Base-by-base conservation (phyloP, 805 yeast genomes). In the Lipomyces sp. region DNA sequence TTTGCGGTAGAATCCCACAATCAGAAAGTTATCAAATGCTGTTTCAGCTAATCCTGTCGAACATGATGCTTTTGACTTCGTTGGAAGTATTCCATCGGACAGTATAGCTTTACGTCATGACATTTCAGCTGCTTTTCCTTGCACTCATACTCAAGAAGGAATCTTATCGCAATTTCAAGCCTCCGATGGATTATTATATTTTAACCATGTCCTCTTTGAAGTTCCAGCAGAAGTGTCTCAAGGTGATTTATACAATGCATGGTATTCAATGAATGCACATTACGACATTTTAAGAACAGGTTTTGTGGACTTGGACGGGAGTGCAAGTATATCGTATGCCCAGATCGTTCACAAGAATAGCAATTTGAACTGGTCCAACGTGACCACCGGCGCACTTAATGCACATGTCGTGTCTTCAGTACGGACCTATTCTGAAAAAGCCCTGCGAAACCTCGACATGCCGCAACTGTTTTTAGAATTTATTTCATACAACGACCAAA, bases 201-300 rank as follows among this genome's bases (percentile, higher is more conserved):
- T 57, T 33, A 58, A 57, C 28, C 43, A 43, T 13, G 37, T 59
- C 3, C 49, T 43, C 1, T 37, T 36, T 6, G 44, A 47, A 16
- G 29, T 55, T 7, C 62, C 64, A 7, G 47, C 23, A 4, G 19
- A 22, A 4, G n/a, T 52, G 13, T 22, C 10, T 10, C 37, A 34
- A 7, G 35, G 6, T 5, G 23, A 24, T 13, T 31, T 58, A 7
- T 22, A 22, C 6, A 24, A 32, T 2, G 45, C 55, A 4, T 56
- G 57, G 55, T 19, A 13, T n/a, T n/a, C 11, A 11, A 46, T 57
- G 3, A 28, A 36, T 26, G 5, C 16, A 5, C 34, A 45, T 22
- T 49, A 45, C 29, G 55, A 52, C 18, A 53, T 58, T 16, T 32
- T 60, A 21, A 51, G 64, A 11, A 53, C 56, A 3, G 59, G 53